A percentile compares a stretch with the other conserved stretches of the same genome.
Evolutionary conservation across 305 asterid species (phyloP).

Genomic region (Fraxinus ornus): DNA sequence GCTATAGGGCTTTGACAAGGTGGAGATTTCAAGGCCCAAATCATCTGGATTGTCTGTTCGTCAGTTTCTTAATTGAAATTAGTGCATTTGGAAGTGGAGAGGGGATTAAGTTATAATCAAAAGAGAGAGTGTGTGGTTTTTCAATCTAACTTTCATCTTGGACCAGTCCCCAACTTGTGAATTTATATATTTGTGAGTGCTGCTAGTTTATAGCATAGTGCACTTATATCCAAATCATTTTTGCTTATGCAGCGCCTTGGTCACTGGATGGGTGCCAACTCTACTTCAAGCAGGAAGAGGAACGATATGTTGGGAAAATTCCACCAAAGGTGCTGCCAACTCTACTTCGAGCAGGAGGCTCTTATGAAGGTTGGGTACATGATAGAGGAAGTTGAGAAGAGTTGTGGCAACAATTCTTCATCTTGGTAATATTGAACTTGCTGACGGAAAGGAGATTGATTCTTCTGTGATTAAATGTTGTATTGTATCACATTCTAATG

Average conservation of each 20-base stretch:
- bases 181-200: neutral
- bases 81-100: neutral
- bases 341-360: too few species aligned
- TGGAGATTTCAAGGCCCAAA: neutral
- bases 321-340: too few species aligned
- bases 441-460: too few species aligned
- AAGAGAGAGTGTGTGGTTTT: neutral
- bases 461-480: too few species aligned
- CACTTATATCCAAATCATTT: conserved; percentile 1
- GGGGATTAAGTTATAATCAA: neutral
- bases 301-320: conserved; percentile 68
- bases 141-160: neutral
- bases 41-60: neutral
- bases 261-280: conserved; percentile 87
- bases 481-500: too few species aligned
- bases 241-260: conserved; percentile 49
- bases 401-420: too few species aligned
- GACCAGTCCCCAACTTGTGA: neutral
- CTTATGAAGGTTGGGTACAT: too few species aligned
- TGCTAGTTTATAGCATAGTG: neutral
- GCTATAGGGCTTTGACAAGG: neutral
- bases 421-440: too few species aligned
- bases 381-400: too few species aligned
- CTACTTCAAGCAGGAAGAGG: conserved; percentile 85
- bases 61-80: neutral